Evolutionary conservation across 164 flowering plant species (phyloP), one percentile per base, ranked within the genome.

Genomic region (Taxillus chinensis): DNA sequence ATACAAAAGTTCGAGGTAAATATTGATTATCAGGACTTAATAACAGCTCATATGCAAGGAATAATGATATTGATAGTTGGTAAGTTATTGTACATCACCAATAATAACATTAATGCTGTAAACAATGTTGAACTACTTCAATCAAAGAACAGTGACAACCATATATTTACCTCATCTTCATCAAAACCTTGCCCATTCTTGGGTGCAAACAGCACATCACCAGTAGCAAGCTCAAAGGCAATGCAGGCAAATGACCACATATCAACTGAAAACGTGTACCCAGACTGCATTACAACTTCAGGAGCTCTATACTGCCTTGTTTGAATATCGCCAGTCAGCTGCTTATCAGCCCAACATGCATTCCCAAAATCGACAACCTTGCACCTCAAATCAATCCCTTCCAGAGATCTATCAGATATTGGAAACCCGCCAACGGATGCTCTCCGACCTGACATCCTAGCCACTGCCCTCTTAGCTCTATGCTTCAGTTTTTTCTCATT

Each of bases 191-290:
- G 86, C 45, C 92, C 95, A 57, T 58, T 60, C 63, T 84, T 89
- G 12, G 98, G 93, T 69, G 89, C 75, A 75, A 92, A 92, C 77
- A 92, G 58, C 89, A 89, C 89, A 63, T 92, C 96, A 58, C 98
- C 98, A 48, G 96, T 86, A 63, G 96, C 92, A 75, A 92, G 95
- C 73, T 92, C 98, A 61, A 92, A 87, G 0, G 90, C 87, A 53
- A 74, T 85, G 76, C 98, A 92, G 69, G 88, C 98, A 74, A 92
- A 90, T 42, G 98, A 92, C 98, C 98, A 92, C 84, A 92, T 85
- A 64, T 92, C 98, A 71, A 78, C 88, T 49, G 96, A 70, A 60
- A 68, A 81, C 17, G 92, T 78, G 70, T 92, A 92, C 6, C 92
- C 90, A 55, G 93, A 65, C 49, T 75, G 81, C 9, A 92, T 69